A percentile compares a stretch with the other conserved stretches of the same genome.
These are phyloP conservation scores for Lecanicillium sp. DNA, from an alignment of 2,329 filamentous ascomycete genomes.

Conservation along the genomic window DNA sequence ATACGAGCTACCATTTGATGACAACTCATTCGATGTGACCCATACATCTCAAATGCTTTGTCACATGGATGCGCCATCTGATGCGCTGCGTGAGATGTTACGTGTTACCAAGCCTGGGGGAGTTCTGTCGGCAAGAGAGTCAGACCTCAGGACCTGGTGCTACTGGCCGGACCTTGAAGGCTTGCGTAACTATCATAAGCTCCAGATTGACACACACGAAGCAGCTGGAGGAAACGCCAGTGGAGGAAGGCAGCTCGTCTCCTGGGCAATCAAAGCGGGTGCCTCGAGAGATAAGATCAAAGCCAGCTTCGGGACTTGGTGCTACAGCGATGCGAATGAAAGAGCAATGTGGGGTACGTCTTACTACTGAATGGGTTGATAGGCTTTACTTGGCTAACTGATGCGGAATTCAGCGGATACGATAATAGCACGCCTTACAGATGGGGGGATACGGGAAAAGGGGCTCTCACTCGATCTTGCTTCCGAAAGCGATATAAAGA, in stretches of 20 bases:
- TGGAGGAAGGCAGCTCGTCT: slow-evolving; percentile 19
- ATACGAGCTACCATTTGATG: slow-evolving; percentile 27
- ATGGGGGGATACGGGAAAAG: slow-evolving; percentile 16
- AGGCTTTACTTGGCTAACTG: too few relatives aligned
- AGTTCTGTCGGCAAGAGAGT: slow-evolving; percentile 27
- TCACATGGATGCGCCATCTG: slow-evolving; percentile 26
- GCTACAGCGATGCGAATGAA: slow-evolving; percentile 17
- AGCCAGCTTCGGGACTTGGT: slow-evolving; percentile 21
- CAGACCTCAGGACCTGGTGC: slow-evolving; percentile 20
- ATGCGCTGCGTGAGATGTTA: slow-evolving; percentile 30
- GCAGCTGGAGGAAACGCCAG: slow-evolving; percentile 18
- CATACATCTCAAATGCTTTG: slow-evolving; percentile 34
- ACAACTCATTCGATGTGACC: slow-evolving; percentile 33
- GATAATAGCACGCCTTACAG: slow-evolving; percentile 17
- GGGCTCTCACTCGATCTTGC: slow-evolving; percentile 17
- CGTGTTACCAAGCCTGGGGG: slow-evolving; percentile 35
- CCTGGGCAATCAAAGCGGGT: slow-evolving; percentile 19
- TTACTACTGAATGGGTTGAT: too few relatives aligned
- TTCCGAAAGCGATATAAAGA: slow-evolving; percentile 16
- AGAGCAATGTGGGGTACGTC: slow-evolving; percentile 16
- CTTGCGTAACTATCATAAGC: slow-evolving; percentile 16
- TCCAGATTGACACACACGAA: slow-evolving; percentile 12
- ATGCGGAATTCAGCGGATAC: slow-evolving; percentile 4
- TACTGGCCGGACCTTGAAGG: slow-evolving; percentile 19
- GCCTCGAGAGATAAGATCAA: slow-evolving; percentile 14